These are phyloP conservation scores for Tricholoma matsutake DNA, from an alignment of 768 basidiomycete species.

Conservation along the genomic window DNA sequence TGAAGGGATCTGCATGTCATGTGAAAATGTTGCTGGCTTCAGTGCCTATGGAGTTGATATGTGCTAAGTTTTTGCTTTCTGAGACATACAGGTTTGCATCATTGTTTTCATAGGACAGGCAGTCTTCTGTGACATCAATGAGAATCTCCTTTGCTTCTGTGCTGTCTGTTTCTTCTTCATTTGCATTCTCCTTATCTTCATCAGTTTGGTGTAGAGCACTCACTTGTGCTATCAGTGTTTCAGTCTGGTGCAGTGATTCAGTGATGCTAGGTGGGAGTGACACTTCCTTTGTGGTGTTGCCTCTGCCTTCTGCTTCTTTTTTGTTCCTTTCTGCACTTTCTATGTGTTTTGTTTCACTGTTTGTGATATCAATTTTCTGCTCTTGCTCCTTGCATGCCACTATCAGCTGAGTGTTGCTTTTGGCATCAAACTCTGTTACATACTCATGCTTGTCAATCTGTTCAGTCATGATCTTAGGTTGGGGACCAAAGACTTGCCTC, in stretches of 20 bases:
- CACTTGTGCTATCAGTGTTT: background rate
- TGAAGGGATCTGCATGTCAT: background rate
- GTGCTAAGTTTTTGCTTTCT: background rate
- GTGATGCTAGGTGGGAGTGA: background rate
- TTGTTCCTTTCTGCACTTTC: background rate
- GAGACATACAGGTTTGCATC: background rate
- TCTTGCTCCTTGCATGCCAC: background rate
- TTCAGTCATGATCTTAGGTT: slow-evolving; percentile 10
- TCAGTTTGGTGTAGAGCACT: background rate
- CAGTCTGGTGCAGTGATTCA: background rate
- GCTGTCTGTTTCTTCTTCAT: background rate
- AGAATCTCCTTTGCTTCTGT: background rate
- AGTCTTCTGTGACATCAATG: background rate
- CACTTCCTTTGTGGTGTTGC: background rate
- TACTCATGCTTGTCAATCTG: slow-evolving; percentile 23
- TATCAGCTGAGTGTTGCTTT: background rate
- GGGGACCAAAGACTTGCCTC: background rate
- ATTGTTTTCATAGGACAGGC: background rate
- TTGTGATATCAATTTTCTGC: background rate
- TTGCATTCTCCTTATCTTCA: background rate
- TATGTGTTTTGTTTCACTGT: background rate
- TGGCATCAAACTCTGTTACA: background rate
- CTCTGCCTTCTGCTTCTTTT: background rate
- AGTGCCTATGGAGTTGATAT: background rate
- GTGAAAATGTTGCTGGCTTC: background rate